Conservation (phyloP, 2,329 filamentous ascomycete species). For the Amylocarpus encephaloides region DNA sequence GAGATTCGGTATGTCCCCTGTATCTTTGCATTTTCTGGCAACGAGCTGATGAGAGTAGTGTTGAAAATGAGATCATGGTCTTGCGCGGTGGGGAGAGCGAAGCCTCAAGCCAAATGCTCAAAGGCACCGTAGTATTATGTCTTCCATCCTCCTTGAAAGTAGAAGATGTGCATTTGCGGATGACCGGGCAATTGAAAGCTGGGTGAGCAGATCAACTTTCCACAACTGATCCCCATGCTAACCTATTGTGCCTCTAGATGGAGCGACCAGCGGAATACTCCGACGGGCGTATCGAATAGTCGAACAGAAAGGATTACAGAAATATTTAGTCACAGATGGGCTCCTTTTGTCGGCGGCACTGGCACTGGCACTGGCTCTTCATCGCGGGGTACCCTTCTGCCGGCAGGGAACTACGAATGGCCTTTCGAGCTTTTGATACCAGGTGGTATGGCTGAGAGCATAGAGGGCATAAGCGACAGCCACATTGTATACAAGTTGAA, state of each 20-base stretch:
- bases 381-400: constrained; percentile 51
- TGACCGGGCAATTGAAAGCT: constrained; percentile 64
- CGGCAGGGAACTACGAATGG: constrained; percentile 76
- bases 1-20: constrained; percentile 31
- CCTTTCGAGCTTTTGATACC: constrained; percentile 71
- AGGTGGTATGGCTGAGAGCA: constrained; percentile 71
- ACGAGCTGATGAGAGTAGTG: constrained; percentile 39
- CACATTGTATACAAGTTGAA: constrained; percentile 88
- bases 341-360: constrained; percentile 53
- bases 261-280: constrained; percentile 46
- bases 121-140: constrained; percentile 68
- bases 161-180: constrained; percentile 65
- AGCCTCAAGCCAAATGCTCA: constrained; percentile 67
- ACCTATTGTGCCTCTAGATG: constrained; percentile 35
- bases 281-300: constrained; percentile 52
- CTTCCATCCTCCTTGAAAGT: constrained; percentile 62
- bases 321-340: constrained; percentile 65
- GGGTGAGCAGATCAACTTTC: constrained; percentile 45
- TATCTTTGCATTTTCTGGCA: constrained; percentile 4
- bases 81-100: constrained; percentile 71
- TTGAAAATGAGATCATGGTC: constrained; percentile 73
- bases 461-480: constrained; percentile 81
- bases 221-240: background rate
- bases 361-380: constrained; percentile 38
- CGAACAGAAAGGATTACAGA: constrained; percentile 51